Evolutionary conservation across 139 green algal species (phyloP).

Genomic region (Choricystis sp.): DNA sequence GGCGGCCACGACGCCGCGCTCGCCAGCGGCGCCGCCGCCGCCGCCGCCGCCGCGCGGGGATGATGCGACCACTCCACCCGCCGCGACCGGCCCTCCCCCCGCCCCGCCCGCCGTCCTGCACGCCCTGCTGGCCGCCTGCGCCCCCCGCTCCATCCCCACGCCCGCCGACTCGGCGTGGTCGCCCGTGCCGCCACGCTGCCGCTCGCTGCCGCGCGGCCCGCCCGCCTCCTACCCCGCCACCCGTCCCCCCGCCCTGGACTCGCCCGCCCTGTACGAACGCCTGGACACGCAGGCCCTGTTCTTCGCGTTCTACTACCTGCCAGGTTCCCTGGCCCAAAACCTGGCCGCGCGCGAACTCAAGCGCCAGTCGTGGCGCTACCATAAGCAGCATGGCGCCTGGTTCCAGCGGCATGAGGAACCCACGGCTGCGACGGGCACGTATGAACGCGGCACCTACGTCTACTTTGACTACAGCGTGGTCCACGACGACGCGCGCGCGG

Average conservation of each 20-base stretch:
- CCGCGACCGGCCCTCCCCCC: neutral
- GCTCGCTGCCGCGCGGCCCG: constrained; percentile 21
- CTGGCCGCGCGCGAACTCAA: constrained; percentile 86
- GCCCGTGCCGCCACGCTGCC: constrained; percentile 15
- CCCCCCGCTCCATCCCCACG: constrained; percentile 44
- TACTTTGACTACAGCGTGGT: constrained; percentile 83
- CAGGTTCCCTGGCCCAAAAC: constrained; percentile 72
- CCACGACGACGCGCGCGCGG: constrained; percentile 48
- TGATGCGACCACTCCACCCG: neutral
- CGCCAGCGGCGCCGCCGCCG: neutral
- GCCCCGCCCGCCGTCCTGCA: neutral
- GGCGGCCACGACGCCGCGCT: constrained; percentile 4
- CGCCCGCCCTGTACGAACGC: constrained; percentile 71
- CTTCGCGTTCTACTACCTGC: constrained; percentile 97
- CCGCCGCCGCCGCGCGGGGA: neutral
- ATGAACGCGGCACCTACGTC: constrained; percentile 76
- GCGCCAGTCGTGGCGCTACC: constrained; percentile 83
- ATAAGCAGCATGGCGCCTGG: constrained; percentile 86
- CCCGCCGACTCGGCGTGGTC: constrained; percentile 38
- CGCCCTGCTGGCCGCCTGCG: constrained; percentile 13
- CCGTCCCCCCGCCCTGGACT: constrained; percentile 45
- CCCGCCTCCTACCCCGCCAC: constrained; percentile 52
- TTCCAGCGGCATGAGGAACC: constrained; percentile 84
- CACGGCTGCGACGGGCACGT: constrained; percentile 63
- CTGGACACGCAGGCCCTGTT: constrained; percentile 93